These are phyloP conservation scores for Cardamine chenopodiifolia DNA, from an alignment of 345 rosid species.

Conservation along the genomic window DNA sequence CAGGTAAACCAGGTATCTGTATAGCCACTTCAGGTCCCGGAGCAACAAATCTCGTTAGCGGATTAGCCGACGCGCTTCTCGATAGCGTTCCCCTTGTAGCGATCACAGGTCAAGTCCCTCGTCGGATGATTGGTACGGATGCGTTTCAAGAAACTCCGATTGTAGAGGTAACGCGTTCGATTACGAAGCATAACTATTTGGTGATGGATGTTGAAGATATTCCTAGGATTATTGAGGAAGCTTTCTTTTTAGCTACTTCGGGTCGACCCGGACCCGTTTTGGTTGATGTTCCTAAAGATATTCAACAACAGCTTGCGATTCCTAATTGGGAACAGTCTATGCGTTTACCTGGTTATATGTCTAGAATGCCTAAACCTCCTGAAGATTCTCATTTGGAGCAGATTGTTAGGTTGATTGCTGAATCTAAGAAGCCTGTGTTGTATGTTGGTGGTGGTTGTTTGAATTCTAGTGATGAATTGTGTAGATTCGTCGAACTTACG, in stretches of 20 bases:
- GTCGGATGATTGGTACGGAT: conserved; percentile 92
- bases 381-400: conserved; percentile 59
- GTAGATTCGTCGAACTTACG: conserved; percentile 78
- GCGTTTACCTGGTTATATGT: conserved; percentile 70
- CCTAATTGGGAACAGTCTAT: conserved; percentile 71
- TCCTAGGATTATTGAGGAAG: conserved; percentile 78
- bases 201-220: conserved; percentile 89
- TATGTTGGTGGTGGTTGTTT: conserved; percentile 98
- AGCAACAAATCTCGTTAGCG: conserved; percentile 86
- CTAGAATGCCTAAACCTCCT: conserved; percentile 80
- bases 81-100: conserved; percentile 93
- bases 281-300: conserved; percentile 92
- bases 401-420: conserved; percentile 76
- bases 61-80: conserved; percentile 85
- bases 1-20: conserved; percentile 86
- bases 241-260: conserved; percentile 81
- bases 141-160: conserved; percentile 95
- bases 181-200: conserved; percentile 86
- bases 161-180: conserved; percentile 92
- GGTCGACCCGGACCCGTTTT: conserved; percentile 95
- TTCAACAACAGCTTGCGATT: conserved; percentile 84
- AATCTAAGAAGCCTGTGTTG: conserved; percentile 86
- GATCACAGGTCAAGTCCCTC: conserved; percentile 90
- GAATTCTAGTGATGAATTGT: conserved; percentile 85
- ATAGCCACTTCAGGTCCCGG: conserved; percentile 98